Evolutionary conservation across 495 filamentous ascomycete genomes (phyloP), one percentile per base, ranked within the genome.

Genomic region (Haplographium delicatum): DNA sequence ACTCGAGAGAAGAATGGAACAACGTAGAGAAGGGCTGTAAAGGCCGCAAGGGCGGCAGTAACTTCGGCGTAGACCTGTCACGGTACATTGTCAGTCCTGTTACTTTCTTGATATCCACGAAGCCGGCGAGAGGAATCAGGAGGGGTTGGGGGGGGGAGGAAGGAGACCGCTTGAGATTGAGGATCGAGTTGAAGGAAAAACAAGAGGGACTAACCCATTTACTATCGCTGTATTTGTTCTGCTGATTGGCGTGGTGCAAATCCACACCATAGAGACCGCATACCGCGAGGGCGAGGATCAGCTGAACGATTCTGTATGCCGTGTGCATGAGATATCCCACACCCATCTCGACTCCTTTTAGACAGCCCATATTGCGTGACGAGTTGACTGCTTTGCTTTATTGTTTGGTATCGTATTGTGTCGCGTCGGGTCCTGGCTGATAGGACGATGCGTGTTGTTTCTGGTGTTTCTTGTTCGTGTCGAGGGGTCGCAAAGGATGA

Each of bases 251-350:
- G 39, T 74, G 63, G 48, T 78, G 66, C 8, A 94, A 69, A 59
- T 93, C 85, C 27, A 71, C 62, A 47, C 83, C 86, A 63, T 96
- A 96, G 27, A 96, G 80, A 4, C 82, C 89, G 52, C 82, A 78
- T 49, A 93, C 86, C 0, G 82, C 74, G 40, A 95, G 59, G 16
- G 81, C 87, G 53, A 94, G 72, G 55, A 84, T 70, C 61, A 95
- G 81, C 57, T 91, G 84, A 38, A 79, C 62, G 67, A 88, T 74
- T 61, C 88, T 84, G 0, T 86, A 67, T 44, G 72, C 28, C 13
- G 76, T 65, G 53, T 75, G 76, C 47, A 65, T 53, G 54, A 73
- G 42, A 56, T 75, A 72, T 63, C 25, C 19, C 5, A 57, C 7
- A 13, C 50, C 45, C 40, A 57, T 44, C 37, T 61, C 54, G 54